Conservation (phyloP, 2,329 filamentous ascomycete genomes). For the Penicillium psychrosexuale region DNA sequence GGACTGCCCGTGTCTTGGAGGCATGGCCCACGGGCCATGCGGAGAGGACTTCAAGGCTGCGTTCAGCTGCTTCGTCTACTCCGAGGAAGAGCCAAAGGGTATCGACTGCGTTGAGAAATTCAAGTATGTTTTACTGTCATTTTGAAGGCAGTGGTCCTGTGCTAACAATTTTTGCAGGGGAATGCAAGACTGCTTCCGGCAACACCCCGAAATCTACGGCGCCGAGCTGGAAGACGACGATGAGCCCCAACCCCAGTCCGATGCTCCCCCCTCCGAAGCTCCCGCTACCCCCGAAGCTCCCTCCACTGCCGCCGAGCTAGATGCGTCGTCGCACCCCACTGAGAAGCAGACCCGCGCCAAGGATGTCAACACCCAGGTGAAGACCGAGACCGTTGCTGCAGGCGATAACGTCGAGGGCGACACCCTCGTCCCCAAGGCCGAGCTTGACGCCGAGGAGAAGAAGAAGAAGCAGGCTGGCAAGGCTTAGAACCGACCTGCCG, state of each 20-base stretch:
- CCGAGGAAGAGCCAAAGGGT: conserved; percentile 89
- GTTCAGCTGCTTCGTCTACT: conserved; percentile 98
- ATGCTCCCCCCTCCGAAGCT: conserved; percentile 29
- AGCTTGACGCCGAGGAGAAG: conserved; percentile 42
- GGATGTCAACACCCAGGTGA: conserved; percentile 24
- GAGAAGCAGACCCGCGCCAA: conserved; percentile 27
- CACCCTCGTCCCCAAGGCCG: conserved; percentile 49
- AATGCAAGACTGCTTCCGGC: conserved; percentile 96
- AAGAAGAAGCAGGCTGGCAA: conserved; percentile 16
- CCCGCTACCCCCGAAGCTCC: conserved; percentile 23
- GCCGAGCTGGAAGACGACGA: conserved; percentile 79
- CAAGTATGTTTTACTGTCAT: conserved; percentile 61
- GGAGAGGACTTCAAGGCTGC: conserved; percentile 92
- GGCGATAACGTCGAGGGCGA: conserved; percentile 41
- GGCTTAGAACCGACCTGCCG: conserved; percentile 19
- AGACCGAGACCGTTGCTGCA: conserved; percentile 20
- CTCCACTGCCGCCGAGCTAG: conserved; percentile 24
- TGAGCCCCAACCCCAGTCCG: conserved; percentile 36
- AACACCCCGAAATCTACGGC: conserved; percentile 90
- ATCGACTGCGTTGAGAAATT: conserved; percentile 98
- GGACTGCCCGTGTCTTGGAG: conserved; percentile 96
- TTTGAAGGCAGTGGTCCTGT: not conserved
- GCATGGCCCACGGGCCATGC: conserved; percentile 95
- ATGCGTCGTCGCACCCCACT: conserved; percentile 23
- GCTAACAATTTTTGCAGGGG: conserved; percentile 55